phyloP scores from a whole-genome alignment of 768 basidiomycete genomes.

The Boletus reticuloceps region DNA sequence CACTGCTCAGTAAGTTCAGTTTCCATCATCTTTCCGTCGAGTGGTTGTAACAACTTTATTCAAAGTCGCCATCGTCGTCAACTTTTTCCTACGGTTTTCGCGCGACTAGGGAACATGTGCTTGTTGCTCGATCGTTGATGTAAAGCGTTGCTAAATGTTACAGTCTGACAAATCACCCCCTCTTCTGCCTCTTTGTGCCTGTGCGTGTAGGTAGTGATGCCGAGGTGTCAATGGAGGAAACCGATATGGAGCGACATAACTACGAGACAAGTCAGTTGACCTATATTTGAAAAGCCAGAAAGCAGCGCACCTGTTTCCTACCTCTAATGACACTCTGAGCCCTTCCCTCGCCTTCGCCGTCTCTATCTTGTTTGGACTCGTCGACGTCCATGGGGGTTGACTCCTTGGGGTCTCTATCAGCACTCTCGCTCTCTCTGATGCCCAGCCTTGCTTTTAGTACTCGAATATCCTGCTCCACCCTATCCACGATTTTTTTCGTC shows the following conservation, averaged over 20 bases:
- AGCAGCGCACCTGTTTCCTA: constrained; percentile 51
- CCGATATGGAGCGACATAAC: constrained; percentile 66
- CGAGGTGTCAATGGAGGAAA: constrained; percentile 73
- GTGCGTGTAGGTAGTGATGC: constrained; percentile 48
- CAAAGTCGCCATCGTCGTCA: constrained; percentile 78
- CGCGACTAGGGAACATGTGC: constrained; percentile 11
- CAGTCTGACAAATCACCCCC: constrained; percentile 32
- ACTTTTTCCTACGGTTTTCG: constrained; percentile 82
- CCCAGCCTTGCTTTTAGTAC: constrained; percentile 63
- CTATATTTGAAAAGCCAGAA: not conserved
- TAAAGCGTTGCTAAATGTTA: constrained; percentile 1
- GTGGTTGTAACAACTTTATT: not conserved
- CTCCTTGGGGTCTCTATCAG: constrained; percentile 36
- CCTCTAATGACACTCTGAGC: constrained; percentile 65
- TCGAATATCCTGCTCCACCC: constrained; percentile 81
- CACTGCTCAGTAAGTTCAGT: constrained; percentile 62
- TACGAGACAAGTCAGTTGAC: constrained; percentile 19
- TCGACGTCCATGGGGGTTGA: constrained; percentile 53
- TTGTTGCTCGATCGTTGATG: constrained; percentile 13
- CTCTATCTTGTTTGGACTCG: constrained; percentile 34
- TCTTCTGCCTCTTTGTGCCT: constrained; percentile 58
- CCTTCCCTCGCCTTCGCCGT: constrained; percentile 46
- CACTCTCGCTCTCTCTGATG: constrained; percentile 46
- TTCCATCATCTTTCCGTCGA: not conserved
- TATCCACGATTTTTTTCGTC: constrained; percentile 83